Evolutionary conservation across 2,329 filamentous ascomycete species (phyloP), one percentile per base, ranked within the genome.

Genomic region (Annulohypoxylon truncatum): DNA sequence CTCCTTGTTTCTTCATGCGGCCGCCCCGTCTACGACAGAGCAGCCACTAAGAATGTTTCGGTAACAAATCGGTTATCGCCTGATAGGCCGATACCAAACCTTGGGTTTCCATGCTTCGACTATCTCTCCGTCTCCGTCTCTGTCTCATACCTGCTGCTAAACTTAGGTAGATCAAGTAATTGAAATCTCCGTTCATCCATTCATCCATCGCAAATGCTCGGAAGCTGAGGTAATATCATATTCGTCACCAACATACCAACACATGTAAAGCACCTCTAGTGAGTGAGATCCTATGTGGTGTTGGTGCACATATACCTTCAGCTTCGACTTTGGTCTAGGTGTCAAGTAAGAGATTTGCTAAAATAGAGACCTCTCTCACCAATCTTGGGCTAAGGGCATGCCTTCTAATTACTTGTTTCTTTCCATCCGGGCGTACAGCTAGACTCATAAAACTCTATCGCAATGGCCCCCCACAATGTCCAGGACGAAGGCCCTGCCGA

Each of bases 391-490:
- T n/a, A 10, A 38, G 26, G 8, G 12, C 8, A 1, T 20, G 1
- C 9, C 20, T 13, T 38, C n/a, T n/a, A n/a, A 28, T 5, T 18
- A 26, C n/a, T 28, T 28, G 5, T 9, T 28, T 44, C n/a, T 20
- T 15, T 31, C 20, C 4, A 40, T 18, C 12, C 18, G n/a, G n/a
- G n/a, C 15, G 15, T 31, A 24, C 18, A 38, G 12, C 26, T 22
- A 44, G 4, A n/a, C 35, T 28, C 38, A 20, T 38, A 35, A 47
- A 3, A 6, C 33, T 18, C 7, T n/a, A 38, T 56, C 60, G 61
- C 7, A n/a, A 77, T 77, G 75, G 69, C 75, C 12, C 73, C 73
- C 5, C 74, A 74, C 48, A 74, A 66, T 18, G 56, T 75, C 26
- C 61, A 71, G 52, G 74, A 76, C 33, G 75, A 76, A 56, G 71